These are phyloP conservation scores for Misopates orontium DNA, from an alignment of 257 asterid species.

Conservation along the genomic window DNA sequence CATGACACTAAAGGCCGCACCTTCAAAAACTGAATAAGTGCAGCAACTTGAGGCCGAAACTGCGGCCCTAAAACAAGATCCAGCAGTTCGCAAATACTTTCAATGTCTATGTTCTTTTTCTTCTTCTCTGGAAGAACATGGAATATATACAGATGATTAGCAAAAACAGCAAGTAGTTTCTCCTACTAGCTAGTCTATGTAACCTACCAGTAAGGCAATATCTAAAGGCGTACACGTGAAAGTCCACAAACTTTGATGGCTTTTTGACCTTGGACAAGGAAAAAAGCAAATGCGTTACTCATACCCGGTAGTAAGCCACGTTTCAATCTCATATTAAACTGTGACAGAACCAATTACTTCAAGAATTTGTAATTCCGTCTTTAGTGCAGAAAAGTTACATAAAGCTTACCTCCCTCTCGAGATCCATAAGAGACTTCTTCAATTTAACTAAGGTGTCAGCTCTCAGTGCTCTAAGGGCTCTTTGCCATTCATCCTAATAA, in stretches of 20 bases:
- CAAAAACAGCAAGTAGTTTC: slow-evolving; percentile 3
- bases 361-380: slow-evolving; percentile 10
- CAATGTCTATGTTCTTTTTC: slow-evolving; percentile 79
- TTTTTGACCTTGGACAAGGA: slow-evolving; percentile 56
- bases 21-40: slow-evolving; percentile 58
- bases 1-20: neutral
- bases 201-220: slow-evolving; percentile 76
- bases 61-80: slow-evolving; percentile 67
- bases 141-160: slow-evolving; percentile 16
- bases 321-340: slow-evolving; percentile 5
- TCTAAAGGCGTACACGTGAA: slow-evolving; percentile 62
- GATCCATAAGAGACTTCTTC: slow-evolving; percentile 57
- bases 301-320: slow-evolving; percentile 2
- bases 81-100: too few relatives aligned
- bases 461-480: slow-evolving; percentile 63
- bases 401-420: slow-evolving; percentile 77
- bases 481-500: slow-evolving; percentile 86
- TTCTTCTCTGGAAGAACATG: slow-evolving; percentile 62
- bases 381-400: neutral
- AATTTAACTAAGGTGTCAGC: slow-evolving; percentile 56
- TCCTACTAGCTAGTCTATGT: slow-evolving; percentile 6
- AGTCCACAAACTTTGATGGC: slow-evolving; percentile 60
- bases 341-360: slow-evolving; percentile 5
- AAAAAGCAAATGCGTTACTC: slow-evolving; percentile 11
- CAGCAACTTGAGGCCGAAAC: slow-evolving; percentile 63